phyloP scores from a whole-genome alignment of 2,329 filamentous ascomycete species.

The Fusarium succisae region DNA sequence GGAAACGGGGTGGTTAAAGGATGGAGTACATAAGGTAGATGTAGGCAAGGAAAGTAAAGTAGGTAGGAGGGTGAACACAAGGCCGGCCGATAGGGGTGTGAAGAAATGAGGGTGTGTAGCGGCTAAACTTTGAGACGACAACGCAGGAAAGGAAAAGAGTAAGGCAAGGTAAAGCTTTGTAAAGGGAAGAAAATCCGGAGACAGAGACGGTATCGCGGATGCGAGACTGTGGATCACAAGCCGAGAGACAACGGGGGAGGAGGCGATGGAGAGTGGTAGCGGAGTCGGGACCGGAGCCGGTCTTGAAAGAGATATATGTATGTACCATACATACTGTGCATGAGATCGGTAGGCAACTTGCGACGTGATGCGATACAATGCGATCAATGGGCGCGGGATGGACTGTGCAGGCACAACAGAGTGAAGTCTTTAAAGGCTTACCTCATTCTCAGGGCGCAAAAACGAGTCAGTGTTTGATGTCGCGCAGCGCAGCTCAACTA shows the following conservation, averaged over 20 bases:
- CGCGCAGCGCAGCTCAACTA: constrained; percentile 1
- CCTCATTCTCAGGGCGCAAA: constrained; percentile 31
- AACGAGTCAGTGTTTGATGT: constrained; percentile 18
- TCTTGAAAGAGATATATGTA: constrained; percentile 10
- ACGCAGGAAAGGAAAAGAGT: constrained; percentile 19
- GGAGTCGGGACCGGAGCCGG: constrained; percentile 34
- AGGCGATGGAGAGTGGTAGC: constrained; percentile 26
- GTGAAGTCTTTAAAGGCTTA: constrained; percentile 7
- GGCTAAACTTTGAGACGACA: constrained; percentile 37
- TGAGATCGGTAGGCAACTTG: not conserved
- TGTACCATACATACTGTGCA: constrained; percentile 12
- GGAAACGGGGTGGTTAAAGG: constrained; percentile 35
- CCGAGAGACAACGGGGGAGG: constrained; percentile 27
- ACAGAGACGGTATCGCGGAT: constrained; percentile 30
- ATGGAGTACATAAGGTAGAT: constrained; percentile 27
- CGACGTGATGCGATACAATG: not conserved
- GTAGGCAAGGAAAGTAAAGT: not conserved
- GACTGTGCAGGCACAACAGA: constrained; percentile 5
- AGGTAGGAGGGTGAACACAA: constrained; percentile 29
- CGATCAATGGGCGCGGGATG: constrained; percentile 11
- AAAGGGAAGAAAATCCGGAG: constrained; percentile 21
- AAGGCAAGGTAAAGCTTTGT: not conserved
- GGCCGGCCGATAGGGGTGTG: constrained; percentile 25
- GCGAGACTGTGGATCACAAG: constrained; percentile 34
- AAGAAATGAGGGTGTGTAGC: constrained; percentile 24